These are phyloP conservation scores for Leccinum griseonigrum DNA, from an alignment of 1,284 basidiomycete genomes.

Conservation along the genomic window DNA sequence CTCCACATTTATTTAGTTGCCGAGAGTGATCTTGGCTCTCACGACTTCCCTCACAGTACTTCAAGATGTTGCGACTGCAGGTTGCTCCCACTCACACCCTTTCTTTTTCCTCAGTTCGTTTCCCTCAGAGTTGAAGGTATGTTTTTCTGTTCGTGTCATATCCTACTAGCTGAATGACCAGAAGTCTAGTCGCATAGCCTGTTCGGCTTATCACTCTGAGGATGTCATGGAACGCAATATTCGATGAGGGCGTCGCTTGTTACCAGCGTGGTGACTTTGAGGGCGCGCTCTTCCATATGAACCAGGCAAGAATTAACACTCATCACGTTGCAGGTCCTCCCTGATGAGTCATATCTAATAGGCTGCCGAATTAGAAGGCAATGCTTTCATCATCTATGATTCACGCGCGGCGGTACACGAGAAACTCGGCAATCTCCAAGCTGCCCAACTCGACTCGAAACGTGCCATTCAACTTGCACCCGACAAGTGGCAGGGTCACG, in stretches of 20 bases:
- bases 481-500: slow-evolving; percentile 57
- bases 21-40: neutral
- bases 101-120: neutral
- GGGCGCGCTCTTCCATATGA: slow-evolving; percentile 43
- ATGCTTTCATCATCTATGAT: slow-evolving; percentile 54
- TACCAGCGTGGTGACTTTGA: slow-evolving; percentile 41
- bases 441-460: slow-evolving; percentile 65
- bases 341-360: slow-evolving; percentile 25
- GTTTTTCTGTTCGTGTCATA: neutral
- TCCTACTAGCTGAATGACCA: neutral
- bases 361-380: slow-evolving; percentile 48
- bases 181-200: neutral
- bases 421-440: slow-evolving; percentile 53
- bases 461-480: slow-evolving; percentile 62
- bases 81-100: neutral
- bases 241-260: slow-evolving; percentile 40
- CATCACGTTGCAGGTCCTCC: neutral
- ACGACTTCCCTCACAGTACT: neutral
- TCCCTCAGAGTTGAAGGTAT: neutral
- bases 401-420: slow-evolving; percentile 67
- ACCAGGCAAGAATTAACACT: slow-evolving; percentile 33
- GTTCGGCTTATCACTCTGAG: neutral
- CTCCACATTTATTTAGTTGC: neutral
- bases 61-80: neutral
- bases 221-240: slow-evolving; percentile 38